Conservation (phyloP, 2,329 filamentous ascomycete species). For the Ilyonectria mors-panacis region DNA sequence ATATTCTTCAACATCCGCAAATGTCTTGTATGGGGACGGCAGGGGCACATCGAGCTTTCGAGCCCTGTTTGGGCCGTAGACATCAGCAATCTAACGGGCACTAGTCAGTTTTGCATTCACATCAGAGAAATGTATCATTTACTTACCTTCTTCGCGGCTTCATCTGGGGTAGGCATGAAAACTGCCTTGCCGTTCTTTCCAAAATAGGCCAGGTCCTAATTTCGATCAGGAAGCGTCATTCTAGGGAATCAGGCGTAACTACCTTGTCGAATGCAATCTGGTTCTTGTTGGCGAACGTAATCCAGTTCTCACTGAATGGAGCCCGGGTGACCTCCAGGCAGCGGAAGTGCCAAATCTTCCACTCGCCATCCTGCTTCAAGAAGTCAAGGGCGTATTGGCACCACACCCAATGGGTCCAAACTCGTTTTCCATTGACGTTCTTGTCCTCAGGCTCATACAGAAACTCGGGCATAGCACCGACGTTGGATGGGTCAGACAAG, state of each 20-base stretch:
- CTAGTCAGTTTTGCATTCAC: not conserved
- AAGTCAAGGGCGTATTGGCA: slow-evolving; percentile 23
- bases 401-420: slow-evolving; percentile 23
- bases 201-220: slow-evolving; percentile 20
- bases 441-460: slow-evolving; percentile 23
- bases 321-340: slow-evolving; percentile 19
- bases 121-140: not conserved
- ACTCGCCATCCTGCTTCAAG: slow-evolving; percentile 21
- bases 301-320: slow-evolving; percentile 25
- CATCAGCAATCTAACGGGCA: slow-evolving; percentile 10
- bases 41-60: slow-evolving; percentile 17
- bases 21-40: slow-evolving; percentile 11
- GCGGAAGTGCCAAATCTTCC: slow-evolving; percentile 23
- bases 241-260: not conserved
- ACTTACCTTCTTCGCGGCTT: slow-evolving; percentile 18
- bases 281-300: slow-evolving; percentile 24
- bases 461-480: slow-evolving; percentile 19
- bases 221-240: not conserved
- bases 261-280: slow-evolving; percentile 24
- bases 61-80: slow-evolving; percentile 10
- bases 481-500: slow-evolving; percentile 10
- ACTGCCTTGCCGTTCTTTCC: slow-evolving; percentile 19
- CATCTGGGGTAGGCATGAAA: slow-evolving; percentile 23
- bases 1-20: slow-evolving; percentile 21
- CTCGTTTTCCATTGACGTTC: slow-evolving; percentile 14